phyloP scores from a whole-genome alignment of 495 filamentous ascomycete species.

The Choiromyces venosus region DNA sequence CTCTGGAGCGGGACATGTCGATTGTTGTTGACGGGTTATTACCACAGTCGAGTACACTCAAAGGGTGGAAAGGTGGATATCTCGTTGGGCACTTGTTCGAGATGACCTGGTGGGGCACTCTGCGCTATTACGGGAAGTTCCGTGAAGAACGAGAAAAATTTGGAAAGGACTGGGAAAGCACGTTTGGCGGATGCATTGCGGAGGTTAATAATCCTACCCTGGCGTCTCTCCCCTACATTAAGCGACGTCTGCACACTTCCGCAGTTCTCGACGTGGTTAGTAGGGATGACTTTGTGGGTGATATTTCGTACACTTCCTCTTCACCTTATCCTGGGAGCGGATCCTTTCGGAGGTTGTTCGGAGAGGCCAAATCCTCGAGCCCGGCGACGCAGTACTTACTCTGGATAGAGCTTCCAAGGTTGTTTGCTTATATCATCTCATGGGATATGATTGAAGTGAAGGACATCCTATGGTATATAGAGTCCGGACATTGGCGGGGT shows the following conservation, averaged over 20 bases:
- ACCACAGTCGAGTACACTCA: background rate
- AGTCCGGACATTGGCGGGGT: too few species aligned
- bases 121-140: constrained; percentile 8
- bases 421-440: constrained; percentile 3
- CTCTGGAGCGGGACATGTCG: too few species aligned
- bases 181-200: too few species aligned
- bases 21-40: too few species aligned
- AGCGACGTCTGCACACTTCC: background rate
- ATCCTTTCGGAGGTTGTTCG: background rate
- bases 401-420: constrained; percentile 6
- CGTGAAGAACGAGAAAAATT: background rate
- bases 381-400: background rate
- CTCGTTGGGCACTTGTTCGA: constrained; percentile 9
- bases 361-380: background rate
- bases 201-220: background rate
- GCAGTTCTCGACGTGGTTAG: too few species aligned
- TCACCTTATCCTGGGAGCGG: constrained; percentile 3
- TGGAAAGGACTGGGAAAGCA: background rate
- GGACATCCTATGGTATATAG: constrained; percentile 3
- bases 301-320: too few species aligned
- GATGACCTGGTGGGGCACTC: constrained; percentile 10
- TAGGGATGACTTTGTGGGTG: too few species aligned
- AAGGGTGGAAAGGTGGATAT: background rate
- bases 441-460: constrained; percentile 6
- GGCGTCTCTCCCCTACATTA: constrained; percentile 5